These are phyloP conservation scores for Rhizophagus sp. DNA, from an alignment of 192 early-diverging fungal species.

Conservation along the genomic window DNA sequence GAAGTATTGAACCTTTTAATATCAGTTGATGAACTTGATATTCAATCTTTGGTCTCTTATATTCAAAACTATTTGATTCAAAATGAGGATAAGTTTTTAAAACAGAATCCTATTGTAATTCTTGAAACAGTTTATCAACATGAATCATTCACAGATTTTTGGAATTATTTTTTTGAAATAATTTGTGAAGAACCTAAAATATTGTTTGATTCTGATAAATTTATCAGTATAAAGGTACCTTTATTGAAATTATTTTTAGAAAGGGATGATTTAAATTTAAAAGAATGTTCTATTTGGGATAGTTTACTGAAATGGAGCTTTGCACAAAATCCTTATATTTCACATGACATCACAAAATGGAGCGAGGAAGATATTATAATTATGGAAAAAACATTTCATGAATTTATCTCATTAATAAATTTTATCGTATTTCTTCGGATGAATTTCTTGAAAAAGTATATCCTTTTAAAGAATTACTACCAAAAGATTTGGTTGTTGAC, in stretches of 20 bases:
- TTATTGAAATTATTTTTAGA: not conserved
- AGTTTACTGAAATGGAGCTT: not conserved
- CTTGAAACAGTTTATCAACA: not conserved
- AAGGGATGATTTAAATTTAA: not conserved
- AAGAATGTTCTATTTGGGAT: not conserved
- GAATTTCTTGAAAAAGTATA: not conserved
- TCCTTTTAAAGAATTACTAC: not conserved
- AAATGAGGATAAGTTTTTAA: not conserved
- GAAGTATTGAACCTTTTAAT: not conserved
- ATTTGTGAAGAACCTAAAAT: not conserved
- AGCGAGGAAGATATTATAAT: not conserved
- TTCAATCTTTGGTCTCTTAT: not conserved
- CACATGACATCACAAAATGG: not conserved
- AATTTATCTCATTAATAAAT: not conserved
- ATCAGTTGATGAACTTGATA: not conserved
- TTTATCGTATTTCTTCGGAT: not conserved
- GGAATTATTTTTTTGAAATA: not conserved
- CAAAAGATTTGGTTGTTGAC: not conserved
- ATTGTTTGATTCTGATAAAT: not conserved
- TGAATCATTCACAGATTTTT: not conserved
- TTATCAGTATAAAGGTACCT: not conserved
- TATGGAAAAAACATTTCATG: not conserved
- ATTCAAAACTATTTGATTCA: not conserved
- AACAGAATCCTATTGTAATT: not conserved
- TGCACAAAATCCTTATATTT: not conserved